Evolutionary conservation across 345 rosid genomes (phyloP).

Genomic region (Camelina hispida): DNA sequence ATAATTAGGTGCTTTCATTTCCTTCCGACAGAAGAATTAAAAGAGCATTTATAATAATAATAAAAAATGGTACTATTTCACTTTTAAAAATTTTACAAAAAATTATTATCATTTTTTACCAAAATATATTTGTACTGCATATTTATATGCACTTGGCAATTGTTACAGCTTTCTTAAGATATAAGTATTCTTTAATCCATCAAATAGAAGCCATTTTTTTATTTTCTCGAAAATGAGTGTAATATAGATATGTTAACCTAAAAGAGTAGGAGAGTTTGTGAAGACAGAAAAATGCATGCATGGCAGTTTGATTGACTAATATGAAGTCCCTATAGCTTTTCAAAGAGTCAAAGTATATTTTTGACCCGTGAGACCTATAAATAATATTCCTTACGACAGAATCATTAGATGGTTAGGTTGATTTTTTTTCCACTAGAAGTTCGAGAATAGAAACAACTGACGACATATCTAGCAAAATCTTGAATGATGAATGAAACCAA

Average conservation of each 20-base stretch:
- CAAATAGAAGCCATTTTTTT: neutral
- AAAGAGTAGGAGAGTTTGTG: neutral
- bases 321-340: neutral
- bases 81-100: too few relatives aligned
- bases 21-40: slow-evolving; percentile 22
- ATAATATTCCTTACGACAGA: slow-evolving; percentile 31
- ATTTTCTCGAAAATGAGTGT: neutral
- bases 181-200: neutral
- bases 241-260: neutral
- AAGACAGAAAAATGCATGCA: neutral
- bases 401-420: slow-evolving; percentile 3
- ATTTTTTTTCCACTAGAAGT: slow-evolving; percentile 3
- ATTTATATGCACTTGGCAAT: neutral
- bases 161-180: neutral
- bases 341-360: slow-evolving; percentile 15
- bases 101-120: too few relatives aligned
- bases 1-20: slow-evolving; percentile 38
- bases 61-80: neutral
- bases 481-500: neutral
- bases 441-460: neutral
- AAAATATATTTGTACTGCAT: too few relatives aligned
- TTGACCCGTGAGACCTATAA: slow-evolving; percentile 4
- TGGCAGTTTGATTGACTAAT: slow-evolving; percentile 8
- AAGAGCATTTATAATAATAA: neutral
- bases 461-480: neutral